These are phyloP conservation scores for Prinsepia uniflora DNA, from an alignment of 306 rosid species.

Conservation along the genomic window DNA sequence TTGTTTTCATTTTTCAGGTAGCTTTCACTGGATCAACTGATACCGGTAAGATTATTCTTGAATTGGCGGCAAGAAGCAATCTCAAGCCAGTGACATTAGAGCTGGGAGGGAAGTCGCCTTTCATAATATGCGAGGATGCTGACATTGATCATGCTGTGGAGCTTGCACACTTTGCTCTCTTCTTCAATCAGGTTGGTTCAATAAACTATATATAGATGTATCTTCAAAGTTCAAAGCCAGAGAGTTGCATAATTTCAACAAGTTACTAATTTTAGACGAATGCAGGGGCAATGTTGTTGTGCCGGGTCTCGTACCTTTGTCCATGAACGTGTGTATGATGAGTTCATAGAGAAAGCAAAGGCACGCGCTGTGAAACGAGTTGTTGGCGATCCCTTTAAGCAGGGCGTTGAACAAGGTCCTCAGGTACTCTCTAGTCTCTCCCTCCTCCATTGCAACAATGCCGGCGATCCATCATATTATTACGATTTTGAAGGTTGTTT, in stretches of 20 bases:
- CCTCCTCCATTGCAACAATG: not conserved
- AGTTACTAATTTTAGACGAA: not conserved
- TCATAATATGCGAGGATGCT: conserved; percentile 80
- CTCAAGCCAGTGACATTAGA: conserved; percentile 86
- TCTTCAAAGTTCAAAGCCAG: too few species aligned
- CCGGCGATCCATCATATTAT: not conserved
- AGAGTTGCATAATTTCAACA: not conserved
- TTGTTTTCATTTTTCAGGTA: conserved; percentile 40
- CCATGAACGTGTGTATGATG: conserved; percentile 79
- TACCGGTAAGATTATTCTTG: conserved; percentile 65
- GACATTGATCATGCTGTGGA: conserved; percentile 81
- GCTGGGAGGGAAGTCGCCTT: conserved; percentile 97
- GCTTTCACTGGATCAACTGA: conserved; percentile 92
- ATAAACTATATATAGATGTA: not conserved
- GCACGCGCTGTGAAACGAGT: conserved; percentile 67
- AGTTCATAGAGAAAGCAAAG: conserved; percentile 84
- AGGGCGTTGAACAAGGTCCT: conserved; percentile 95
- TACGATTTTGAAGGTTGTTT: not conserved
- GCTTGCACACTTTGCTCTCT: conserved; percentile 82
- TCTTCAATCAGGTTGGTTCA: conserved; percentile 77
- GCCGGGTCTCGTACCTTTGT: conserved; percentile 95
- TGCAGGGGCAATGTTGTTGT: conserved; percentile 94
- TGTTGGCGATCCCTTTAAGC: conserved; percentile 94
- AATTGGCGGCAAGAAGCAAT: conserved; percentile 83
- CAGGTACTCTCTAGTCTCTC: conserved; percentile 42